Conservation (phyloP, 73 alveolate species). For the Paraurostyla sp. region DNA sequence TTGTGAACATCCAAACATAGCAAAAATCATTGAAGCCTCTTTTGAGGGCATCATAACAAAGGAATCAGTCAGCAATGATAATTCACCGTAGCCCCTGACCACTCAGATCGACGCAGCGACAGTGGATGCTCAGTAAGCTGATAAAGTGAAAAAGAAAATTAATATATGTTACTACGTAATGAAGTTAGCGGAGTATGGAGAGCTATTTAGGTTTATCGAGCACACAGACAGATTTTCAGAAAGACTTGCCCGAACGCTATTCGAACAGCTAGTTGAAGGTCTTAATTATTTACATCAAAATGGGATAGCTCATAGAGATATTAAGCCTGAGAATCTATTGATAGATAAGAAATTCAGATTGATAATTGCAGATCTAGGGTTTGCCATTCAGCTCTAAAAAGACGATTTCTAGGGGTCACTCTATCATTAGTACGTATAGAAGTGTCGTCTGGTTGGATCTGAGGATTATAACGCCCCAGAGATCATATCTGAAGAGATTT, state of each 20-base stretch:
- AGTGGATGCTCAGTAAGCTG: not conserved
- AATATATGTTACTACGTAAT: conserved; percentile 58
- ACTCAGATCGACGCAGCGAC: not conserved
- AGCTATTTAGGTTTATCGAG: conserved; percentile 65
- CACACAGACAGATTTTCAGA: conserved; percentile 64
- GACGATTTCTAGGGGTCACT: not conserved
- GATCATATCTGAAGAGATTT: not conserved
- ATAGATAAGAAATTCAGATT: conserved; percentile 65
- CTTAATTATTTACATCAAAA: conserved; percentile 72
- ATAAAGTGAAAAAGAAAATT: not conserved
- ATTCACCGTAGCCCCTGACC: not conserved
- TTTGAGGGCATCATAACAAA: conserved; percentile 32
- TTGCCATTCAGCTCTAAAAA: conserved; percentile 5
- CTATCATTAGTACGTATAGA: not conserved
- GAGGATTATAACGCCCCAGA: conserved; percentile 72
- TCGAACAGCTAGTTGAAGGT: conserved; percentile 59
- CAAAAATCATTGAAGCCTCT: conserved; percentile 44
- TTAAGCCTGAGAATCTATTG: conserved; percentile 82
- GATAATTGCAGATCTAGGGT: conserved; percentile 59
- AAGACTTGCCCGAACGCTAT: conserved; percentile 40
- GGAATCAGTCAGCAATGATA: not conserved
- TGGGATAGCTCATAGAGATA: conserved; percentile 77
- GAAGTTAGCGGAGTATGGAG: conserved; percentile 69
- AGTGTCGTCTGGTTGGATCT: conserved; percentile 50
- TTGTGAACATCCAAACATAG: conserved; percentile 54